phyloP scores from a whole-genome alignment of 345 rosid genomes.

The Microcos paniculata region DNA sequence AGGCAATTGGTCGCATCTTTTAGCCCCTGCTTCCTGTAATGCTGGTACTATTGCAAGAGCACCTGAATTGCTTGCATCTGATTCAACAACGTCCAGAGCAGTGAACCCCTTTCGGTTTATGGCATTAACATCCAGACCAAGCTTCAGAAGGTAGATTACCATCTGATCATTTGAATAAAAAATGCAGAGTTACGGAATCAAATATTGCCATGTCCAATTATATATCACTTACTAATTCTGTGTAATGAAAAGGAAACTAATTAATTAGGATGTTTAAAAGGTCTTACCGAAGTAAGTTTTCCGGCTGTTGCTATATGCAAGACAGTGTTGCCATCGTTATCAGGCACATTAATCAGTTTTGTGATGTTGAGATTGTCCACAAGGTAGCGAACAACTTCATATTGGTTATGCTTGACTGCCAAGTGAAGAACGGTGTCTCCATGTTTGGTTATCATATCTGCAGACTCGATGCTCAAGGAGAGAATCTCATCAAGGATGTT shows the following conservation, averaged over 20 bases:
- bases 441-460: conserved; percentile 27
- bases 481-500: conserved; percentile 45
- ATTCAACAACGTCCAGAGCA: conserved; percentile 41
- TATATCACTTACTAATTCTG: too few relatives aligned
- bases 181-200: neutral
- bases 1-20: conserved; percentile 41
- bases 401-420: conserved; percentile 43
- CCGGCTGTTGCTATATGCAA: conserved; percentile 55
- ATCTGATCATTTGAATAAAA: conserved; percentile 24
- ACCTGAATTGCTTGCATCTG: conserved; percentile 41
- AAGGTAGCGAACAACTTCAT: conserved; percentile 40
- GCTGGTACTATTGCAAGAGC: conserved; percentile 39
- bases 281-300: conserved; percentile 36
- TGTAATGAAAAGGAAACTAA: neutral
- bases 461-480: conserved; percentile 29
- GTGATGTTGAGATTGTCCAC: conserved; percentile 33
- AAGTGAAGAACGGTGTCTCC: conserved; percentile 58
- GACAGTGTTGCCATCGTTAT: conserved; percentile 49
- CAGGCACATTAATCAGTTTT: conserved; percentile 31
- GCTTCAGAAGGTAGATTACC: conserved; percentile 37
- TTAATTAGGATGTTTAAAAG: neutral
- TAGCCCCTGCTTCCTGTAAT: conserved; percentile 39
- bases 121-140: conserved; percentile 39
- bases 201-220: neutral
- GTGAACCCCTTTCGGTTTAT: conserved; percentile 44